phyloP scores from a whole-genome alignment of 2,329 filamentous ascomycete species.

The Arthrobotrys iridis region DNA sequence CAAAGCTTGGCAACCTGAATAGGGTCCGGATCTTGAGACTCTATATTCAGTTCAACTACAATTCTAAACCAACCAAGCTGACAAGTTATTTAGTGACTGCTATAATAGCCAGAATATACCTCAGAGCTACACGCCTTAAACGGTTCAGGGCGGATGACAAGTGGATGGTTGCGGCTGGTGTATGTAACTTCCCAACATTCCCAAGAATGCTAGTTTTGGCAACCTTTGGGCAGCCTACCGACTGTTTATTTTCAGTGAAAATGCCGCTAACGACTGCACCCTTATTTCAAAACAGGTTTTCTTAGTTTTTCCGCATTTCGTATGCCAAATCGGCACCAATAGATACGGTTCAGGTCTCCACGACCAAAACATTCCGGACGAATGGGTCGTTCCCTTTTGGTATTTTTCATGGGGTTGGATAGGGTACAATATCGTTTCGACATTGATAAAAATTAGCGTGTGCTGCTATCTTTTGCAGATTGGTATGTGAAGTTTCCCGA shows the following conservation, averaged over 20 bases:
- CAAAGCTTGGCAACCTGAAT: too few relatives aligned
- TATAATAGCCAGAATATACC: conserved; percentile 57
- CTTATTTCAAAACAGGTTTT: conserved; percentile 51
- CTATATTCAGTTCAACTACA: not conserved
- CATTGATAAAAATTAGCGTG: conserved; percentile 59
- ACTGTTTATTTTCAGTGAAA: not conserved
- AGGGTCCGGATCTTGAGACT: not conserved
- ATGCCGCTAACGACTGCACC: not conserved
- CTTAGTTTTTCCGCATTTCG: conserved; percentile 56
- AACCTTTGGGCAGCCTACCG: not conserved
- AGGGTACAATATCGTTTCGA: conserved; percentile 58
- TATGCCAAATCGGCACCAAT: conserved; percentile 58
- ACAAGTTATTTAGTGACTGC: conserved; percentile 55
- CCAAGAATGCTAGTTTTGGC: not conserved
- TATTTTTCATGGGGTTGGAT: conserved; percentile 57
- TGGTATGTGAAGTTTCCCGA: conserved; percentile 55
- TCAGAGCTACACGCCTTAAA: conserved; percentile 57
- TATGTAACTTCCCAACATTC: conserved; percentile 46
- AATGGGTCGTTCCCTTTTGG: conserved; percentile 58
- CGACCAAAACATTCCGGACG: conserved; percentile 56
- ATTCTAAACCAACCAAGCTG: not conserved
- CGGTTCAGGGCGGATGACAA: conserved; percentile 58
- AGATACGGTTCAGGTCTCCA: conserved; percentile 58
- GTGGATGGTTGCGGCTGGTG: conserved; percentile 59
- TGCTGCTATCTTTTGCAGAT: conserved; percentile 59